Evolutionary conservation across 805 yeast species (phyloP).

Genomic region (Zygoascus flipseniorum): DNA sequence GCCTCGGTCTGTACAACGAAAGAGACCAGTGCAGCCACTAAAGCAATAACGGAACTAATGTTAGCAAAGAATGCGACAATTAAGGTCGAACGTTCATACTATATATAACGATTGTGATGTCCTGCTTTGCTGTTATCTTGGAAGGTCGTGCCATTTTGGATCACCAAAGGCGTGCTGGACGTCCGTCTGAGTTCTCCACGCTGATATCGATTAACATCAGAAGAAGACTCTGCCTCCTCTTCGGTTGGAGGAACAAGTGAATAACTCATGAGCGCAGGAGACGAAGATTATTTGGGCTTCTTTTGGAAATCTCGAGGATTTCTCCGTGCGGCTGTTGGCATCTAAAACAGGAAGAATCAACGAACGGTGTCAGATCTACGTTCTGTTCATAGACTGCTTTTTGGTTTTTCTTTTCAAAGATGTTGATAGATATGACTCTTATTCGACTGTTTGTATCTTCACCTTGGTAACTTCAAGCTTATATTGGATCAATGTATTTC

Average conservation of each 20-base stretch:
- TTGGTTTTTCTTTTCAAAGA: too few species aligned
- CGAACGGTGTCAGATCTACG: too few species aligned
- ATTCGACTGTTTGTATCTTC: too few species aligned
- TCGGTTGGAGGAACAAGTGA: not conserved
- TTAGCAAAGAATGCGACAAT: not conserved
- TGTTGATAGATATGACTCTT: too few species aligned
- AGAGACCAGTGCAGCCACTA: slow-evolving; percentile 42
- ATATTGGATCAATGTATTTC: too few species aligned
- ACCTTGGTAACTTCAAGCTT: too few species aligned
- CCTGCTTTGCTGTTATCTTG: not conserved
- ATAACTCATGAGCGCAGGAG: not conserved
- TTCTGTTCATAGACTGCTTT: too few species aligned
- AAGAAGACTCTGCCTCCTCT: not conserved
- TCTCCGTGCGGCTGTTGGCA: too few species aligned
- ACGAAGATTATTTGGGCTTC: not conserved
- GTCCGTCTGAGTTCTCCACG: not conserved
- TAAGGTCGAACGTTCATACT: not conserved
- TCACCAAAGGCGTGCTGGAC: not conserved
- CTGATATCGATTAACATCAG: not conserved
- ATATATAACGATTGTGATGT: slow-evolving; percentile 6
- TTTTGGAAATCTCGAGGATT: too few species aligned
- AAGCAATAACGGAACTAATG: slow-evolving; percentile 37
- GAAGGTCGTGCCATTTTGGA: not conserved
- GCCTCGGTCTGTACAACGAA: slow-evolving; percentile 78
- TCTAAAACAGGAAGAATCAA: too few species aligned